Conservation (phyloP, 805 yeast genomes). For the Lachancea fermentati region DNA sequence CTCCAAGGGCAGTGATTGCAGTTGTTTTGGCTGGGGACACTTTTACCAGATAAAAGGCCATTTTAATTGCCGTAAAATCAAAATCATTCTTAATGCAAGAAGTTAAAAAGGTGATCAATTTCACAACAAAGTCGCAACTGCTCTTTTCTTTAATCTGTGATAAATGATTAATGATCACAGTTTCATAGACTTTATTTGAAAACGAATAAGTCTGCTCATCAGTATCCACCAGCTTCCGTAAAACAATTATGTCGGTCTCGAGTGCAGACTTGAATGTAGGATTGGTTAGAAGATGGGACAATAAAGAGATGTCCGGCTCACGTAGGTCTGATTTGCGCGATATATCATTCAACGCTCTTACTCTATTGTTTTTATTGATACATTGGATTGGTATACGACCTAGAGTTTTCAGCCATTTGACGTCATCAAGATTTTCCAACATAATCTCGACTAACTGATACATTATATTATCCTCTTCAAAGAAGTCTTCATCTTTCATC, state of each 20-base stretch:
- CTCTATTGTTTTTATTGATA: constrained; percentile 34
- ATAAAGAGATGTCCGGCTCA: constrained; percentile 14
- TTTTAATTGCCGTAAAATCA: background rate
- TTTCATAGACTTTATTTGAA: constrained; percentile 29
- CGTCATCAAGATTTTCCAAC: constrained; percentile 8
- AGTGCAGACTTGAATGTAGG: constrained; percentile 52
- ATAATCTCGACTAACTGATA: constrained; percentile 25
- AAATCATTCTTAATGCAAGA: background rate
- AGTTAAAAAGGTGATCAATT: background rate
- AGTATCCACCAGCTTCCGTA: constrained; percentile 15
- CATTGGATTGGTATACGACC: constrained; percentile 46
- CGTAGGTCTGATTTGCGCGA: constrained; percentile 8
- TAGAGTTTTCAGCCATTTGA: constrained; percentile 8
- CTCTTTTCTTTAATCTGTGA: constrained; percentile 34
- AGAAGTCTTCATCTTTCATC: constrained; percentile 37
- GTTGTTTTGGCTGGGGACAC: background rate
- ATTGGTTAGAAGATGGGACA: constrained; percentile 39
- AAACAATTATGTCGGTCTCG: constrained; percentile 37
- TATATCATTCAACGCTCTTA: constrained; percentile 24
- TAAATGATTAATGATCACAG: constrained; percentile 38
- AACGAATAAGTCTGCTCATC: constrained; percentile 12
- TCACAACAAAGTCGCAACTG: constrained; percentile 14
- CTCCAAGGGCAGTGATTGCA: background rate
- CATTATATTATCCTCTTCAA: constrained; percentile 43
- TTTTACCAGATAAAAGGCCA: constrained; percentile 3